Evolutionary conservation across 164 flowering plant genomes (phyloP).

Genomic region (Liquidambar formosana): DNA sequence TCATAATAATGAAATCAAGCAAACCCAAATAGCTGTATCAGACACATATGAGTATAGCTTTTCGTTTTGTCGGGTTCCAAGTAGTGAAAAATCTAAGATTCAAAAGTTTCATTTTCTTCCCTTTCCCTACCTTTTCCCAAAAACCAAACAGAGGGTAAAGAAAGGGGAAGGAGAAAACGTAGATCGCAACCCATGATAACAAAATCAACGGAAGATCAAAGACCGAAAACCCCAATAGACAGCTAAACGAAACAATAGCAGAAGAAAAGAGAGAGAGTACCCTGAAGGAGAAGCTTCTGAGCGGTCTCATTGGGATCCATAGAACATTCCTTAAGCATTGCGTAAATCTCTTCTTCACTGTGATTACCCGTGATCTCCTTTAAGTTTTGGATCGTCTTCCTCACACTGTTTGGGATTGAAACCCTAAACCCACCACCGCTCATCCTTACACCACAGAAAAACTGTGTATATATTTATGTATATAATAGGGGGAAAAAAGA

Average conservation of each 20-base stretch:
- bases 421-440: conserved; percentile 60
- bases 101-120: background rate
- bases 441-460: conserved; percentile 36
- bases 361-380: conserved; percentile 83
- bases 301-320: conserved; percentile 95
- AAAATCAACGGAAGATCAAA: background rate
- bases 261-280: conserved; percentile 27
- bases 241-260: background rate
- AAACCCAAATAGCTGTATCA: background rate
- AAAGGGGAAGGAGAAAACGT: background rate
- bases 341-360: conserved; percentile 77
- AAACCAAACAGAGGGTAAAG: background rate
- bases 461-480: background rate
- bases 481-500: background rate
- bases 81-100: background rate
- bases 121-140: background rate
- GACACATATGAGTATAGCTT: background rate
- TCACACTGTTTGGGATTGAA: conserved; percentile 54
- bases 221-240: background rate
- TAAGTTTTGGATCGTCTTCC: conserved; percentile 67
- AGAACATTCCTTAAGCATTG: conserved; percentile 82
- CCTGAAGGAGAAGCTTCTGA: conserved; percentile 72
- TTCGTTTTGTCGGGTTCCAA: background rate
- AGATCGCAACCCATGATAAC: background rate
- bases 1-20: background rate